Evolutionary conservation across 192 early-diverging fungal species (phyloP), one percentile per base, ranked within the genome.

Genomic region (Coemansia sp.): DNA sequence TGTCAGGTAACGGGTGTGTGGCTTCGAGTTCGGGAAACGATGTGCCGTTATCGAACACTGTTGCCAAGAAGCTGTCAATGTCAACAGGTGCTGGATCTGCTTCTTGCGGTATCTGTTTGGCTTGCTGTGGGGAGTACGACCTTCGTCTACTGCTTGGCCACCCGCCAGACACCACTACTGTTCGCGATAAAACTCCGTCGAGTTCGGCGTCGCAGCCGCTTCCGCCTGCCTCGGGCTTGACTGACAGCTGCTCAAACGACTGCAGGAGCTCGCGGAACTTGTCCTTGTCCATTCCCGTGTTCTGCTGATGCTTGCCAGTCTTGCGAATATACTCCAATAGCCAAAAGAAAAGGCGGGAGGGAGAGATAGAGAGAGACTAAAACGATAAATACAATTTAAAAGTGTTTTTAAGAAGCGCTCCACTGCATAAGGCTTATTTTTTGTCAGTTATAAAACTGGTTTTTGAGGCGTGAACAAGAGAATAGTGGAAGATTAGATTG

Each of bases 1-100:
- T 63, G 56, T 82, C 70, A 1, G 73, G 79, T 48, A 41, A 57
- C 33, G 74, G 71, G 33, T 76, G 71, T 26, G 79, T 76, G 15
- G 71, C 48, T 15, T 82, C 68, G 0, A 82, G 74, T 53, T 82
- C 79, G n/a, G 79, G 74, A 63, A 82, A 82, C 51, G 74, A 76
- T 1, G 71, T 64, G 12, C 71, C 58, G 45, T 61, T 60, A 16
- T 76, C 79, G 1, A 55, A 33, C 14, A 76, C 79, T 2, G 44
- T 59, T 0, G 30, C 73, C 36, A 82, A 49, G 30, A 82, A 64
- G 8, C 58, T 23, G 12, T 56, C 65, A 5, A 81, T 48, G 4
- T 73, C 74, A 0, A 67, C 7, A 0, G 14, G 12, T 3, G 44
- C 23, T 0, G 67, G 71, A 38, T 71, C 69, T 12, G 48, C 45